Evolutionary conservation across 108 stramenopile genomes (phyloP).

Genomic region (Licmophora abbreviata): DNA sequence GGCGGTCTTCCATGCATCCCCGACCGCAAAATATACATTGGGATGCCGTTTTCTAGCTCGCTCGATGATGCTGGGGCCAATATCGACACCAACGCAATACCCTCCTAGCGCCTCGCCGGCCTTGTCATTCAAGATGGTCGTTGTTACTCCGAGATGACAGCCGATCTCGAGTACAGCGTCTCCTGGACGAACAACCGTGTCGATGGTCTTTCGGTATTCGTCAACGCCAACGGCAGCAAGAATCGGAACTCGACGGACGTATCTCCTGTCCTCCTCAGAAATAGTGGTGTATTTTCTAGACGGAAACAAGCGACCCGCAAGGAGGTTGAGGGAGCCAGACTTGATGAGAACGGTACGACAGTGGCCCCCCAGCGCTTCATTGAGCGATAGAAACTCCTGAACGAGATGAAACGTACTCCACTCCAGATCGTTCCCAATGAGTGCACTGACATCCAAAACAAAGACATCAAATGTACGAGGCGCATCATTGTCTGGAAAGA

Average conservation of each 20-base stretch:
- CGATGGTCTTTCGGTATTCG: slow-evolving; percentile 38
- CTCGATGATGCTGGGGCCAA: slow-evolving; percentile 33
- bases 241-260: background rate
- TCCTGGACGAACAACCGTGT: slow-evolving; percentile 12
- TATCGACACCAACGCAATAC: slow-evolving; percentile 35
- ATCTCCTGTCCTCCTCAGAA: too few species aligned
- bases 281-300: too few species aligned
- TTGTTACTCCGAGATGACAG: slow-evolving; percentile 40
- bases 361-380: slow-evolving; percentile 9
- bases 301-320: slow-evolving; percentile 14
- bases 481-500: slow-evolving; percentile 2
- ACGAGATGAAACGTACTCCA: slow-evolving; percentile 29
- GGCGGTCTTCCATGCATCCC: slow-evolving; percentile 39
- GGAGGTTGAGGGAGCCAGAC: slow-evolving; percentile 20
- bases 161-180: slow-evolving; percentile 38
- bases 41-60: slow-evolving; percentile 26
- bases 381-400: slow-evolving; percentile 26
- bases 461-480: slow-evolving; percentile 19
- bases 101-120: slow-evolving; percentile 7
- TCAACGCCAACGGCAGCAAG: slow-evolving; percentile 39
- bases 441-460: slow-evolving; percentile 33
- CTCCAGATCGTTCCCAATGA: slow-evolving; percentile 44
- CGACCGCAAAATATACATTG: slow-evolving; percentile 24
- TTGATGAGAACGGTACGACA: slow-evolving; percentile 25
- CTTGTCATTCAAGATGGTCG: slow-evolving; percentile 23